phyloP scores from a whole-genome alignment of 768 basidiomycete genomes.

The Serpula lacrymans region DNA sequence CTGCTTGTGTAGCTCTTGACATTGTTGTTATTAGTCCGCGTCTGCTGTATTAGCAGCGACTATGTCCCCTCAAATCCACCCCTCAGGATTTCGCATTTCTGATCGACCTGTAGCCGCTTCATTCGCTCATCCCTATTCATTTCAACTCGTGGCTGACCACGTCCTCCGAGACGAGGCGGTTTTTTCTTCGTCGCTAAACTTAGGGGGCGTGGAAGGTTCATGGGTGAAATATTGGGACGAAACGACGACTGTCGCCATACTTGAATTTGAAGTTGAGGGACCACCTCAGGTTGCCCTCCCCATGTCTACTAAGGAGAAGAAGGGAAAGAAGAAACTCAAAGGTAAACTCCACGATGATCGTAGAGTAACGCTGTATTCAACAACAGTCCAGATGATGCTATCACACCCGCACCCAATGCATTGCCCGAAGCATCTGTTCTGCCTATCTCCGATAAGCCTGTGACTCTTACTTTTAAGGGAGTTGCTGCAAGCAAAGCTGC shows the following conservation, averaged over 20 bases:
- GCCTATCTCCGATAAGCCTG: slow-evolving; percentile 77
- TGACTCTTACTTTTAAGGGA: slow-evolving; percentile 71
- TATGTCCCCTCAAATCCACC: slow-evolving; percentile 84
- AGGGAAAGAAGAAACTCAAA: slow-evolving; percentile 53
- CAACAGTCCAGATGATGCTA: slow-evolving; percentile 28
- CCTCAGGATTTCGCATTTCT: slow-evolving; percentile 91
- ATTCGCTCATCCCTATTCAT: slow-evolving; percentile 89
- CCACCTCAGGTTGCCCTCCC: slow-evolving; percentile 34
- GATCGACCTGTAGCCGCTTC: slow-evolving; percentile 87
- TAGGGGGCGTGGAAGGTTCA: slow-evolving; percentile 69
- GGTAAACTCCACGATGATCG: slow-evolving; percentile 29
- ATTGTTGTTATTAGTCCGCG: slow-evolving; percentile 57
- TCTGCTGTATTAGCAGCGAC: slow-evolving; percentile 77
- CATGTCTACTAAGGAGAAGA: slow-evolving; percentile 57
- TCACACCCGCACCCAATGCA: slow-evolving; percentile 26
- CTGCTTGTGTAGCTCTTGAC: not conserved
- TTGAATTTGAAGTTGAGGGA: slow-evolving; percentile 78
- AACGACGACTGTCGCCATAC: slow-evolving; percentile 64
- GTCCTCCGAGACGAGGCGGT: slow-evolving; percentile 76
- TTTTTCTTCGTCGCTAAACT: slow-evolving; percentile 57
- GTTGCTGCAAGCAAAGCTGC: slow-evolving; percentile 18
- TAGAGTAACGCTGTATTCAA: slow-evolving; percentile 9
- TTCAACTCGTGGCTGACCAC: slow-evolving; percentile 75
- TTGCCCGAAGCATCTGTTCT: slow-evolving; percentile 60
- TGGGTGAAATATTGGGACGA: slow-evolving; percentile 96